Percentiles rank a stretch among this genome's conserved stretches.
phyloP scores from a whole-genome alignment of 768 basidiomycete species.

The Mycena crocata region DNA sequence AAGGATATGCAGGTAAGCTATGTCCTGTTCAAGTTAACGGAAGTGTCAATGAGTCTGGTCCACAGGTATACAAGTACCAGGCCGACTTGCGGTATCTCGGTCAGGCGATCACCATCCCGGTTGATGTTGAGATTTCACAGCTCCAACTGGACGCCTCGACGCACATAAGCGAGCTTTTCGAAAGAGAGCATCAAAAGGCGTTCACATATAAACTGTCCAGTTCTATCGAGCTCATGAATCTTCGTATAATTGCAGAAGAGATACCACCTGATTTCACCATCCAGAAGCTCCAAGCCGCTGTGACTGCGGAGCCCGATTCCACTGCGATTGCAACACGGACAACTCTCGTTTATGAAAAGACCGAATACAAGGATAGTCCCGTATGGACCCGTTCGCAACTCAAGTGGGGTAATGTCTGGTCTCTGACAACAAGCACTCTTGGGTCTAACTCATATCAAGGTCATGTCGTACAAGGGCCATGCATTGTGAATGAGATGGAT shows the following conservation, averaged over 20 bases:
- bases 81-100: slow-evolving; percentile 31
- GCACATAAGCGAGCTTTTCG: slow-evolving; percentile 25
- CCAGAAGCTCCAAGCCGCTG: slow-evolving; percentile 3
- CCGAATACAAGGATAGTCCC: slow-evolving; percentile 12
- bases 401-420: slow-evolving; percentile 24
- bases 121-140: slow-evolving; percentile 10
- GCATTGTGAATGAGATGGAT: slow-evolving; percentile 29
- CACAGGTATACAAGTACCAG: slow-evolving; percentile 26
- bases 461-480: slow-evolving; percentile 23
- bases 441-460: no score
- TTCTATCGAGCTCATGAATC: slow-evolving; percentile 28
- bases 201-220: slow-evolving; percentile 26
- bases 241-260: slow-evolving; percentile 27
- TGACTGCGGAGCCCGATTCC: neutral
- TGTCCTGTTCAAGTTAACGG: no score
- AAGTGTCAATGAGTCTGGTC: neutral
- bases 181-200: slow-evolving; percentile 23
- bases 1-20: slow-evolving; percentile 21
- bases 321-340: slow-evolving; percentile 2
- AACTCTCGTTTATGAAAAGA: slow-evolving; percentile 8
- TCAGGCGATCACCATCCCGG: slow-evolving; percentile 8
- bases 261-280: slow-evolving; percentile 7
- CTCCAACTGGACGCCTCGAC: slow-evolving; percentile 18
- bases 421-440: no score
- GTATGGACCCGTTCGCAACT: slow-evolving; percentile 23